phyloP scores from a whole-genome alignment of 257 asterid species.

The Nicotiana undulata region DNA sequence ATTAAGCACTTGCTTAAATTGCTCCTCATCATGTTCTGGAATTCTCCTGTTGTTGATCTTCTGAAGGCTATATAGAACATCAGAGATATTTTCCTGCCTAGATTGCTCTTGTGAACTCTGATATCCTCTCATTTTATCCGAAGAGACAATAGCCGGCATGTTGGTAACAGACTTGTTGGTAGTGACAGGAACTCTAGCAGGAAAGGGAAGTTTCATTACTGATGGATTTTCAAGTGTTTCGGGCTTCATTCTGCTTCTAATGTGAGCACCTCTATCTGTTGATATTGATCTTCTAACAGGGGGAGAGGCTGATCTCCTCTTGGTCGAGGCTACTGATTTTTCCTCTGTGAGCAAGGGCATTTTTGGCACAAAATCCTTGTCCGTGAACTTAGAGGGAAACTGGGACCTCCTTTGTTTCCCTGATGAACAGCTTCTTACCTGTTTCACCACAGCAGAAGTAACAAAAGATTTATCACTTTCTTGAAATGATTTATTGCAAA shows the following conservation, averaged over 20 bases:
- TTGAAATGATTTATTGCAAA: background rate
- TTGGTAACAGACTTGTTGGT: constrained; percentile 36
- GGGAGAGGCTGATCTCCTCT: constrained; percentile 71
- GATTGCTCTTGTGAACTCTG: constrained; percentile 36
- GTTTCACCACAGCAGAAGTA: constrained; percentile 20
- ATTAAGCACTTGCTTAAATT: constrained; percentile 53
- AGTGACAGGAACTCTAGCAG: constrained; percentile 54
- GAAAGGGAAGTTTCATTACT: constrained; percentile 48
- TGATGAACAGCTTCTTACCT: constrained; percentile 69
- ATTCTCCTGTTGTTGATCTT: constrained; percentile 39
- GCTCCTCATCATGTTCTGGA: constrained; percentile 62
- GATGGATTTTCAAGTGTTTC: constrained; percentile 54
- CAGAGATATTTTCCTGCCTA: constrained; percentile 37
- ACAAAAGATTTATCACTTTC: background rate
- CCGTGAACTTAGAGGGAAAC: constrained; percentile 65
- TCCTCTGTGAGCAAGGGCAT: constrained; percentile 46
- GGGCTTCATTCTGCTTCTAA: constrained; percentile 39
- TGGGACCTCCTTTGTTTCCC: constrained; percentile 68
- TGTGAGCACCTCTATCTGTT: constrained; percentile 55
- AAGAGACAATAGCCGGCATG: constrained; percentile 32
- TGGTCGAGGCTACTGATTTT: constrained; percentile 25
- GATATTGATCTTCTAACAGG: constrained; percentile 80
- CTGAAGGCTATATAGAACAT: constrained; percentile 42
- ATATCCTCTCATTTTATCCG: constrained; percentile 19
- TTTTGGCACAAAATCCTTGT: constrained; percentile 53